phyloP scores from a whole-genome alignment of 164 flowering plant species.

The Annona cherimola region DNA sequence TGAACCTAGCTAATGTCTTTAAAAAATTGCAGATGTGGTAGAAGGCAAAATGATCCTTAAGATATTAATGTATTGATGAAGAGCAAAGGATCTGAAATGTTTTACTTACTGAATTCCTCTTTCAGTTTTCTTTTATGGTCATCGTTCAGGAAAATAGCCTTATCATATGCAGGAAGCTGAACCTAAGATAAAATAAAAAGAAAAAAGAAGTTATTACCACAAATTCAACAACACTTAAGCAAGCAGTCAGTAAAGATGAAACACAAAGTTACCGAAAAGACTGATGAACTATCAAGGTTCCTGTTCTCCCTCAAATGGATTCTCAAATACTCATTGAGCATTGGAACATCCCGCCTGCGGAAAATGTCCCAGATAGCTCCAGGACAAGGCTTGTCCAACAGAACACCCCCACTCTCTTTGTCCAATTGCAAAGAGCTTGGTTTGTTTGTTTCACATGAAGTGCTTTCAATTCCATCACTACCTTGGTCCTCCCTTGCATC shows the following conservation, averaged over 20 bases:
- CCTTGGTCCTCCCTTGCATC: conserved; percentile 36
- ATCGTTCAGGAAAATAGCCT: conserved; percentile 42
- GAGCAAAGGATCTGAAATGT: not conserved
- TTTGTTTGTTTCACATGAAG: conserved; percentile 26
- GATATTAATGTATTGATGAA: not conserved
- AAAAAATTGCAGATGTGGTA: too few species aligned
- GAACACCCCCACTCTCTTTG: conserved; percentile 14
- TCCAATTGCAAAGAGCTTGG: conserved; percentile 19
- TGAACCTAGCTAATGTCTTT: not conserved
- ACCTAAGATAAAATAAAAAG: conserved; percentile 36
- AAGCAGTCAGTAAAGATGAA: not conserved
- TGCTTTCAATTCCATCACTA: conserved; percentile 11
- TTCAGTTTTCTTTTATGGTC: conserved; percentile 63
- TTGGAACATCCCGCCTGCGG: conserved; percentile 75
- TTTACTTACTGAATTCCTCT: conserved; percentile 67
- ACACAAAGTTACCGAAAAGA: conserved; percentile 37
- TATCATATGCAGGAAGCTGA: conserved; percentile 43
- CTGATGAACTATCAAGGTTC: conserved; percentile 15
- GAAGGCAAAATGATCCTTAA: not conserved
- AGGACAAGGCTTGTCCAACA: conserved; percentile 23
- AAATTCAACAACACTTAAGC: not conserved
- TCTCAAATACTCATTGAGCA: conserved; percentile 57
- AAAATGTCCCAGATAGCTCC: conserved; percentile 88
- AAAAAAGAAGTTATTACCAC: not conserved
- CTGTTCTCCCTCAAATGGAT: conserved; percentile 45